A percentile compares a stretch with the other conserved stretches of the same genome.
These are phyloP conservation scores for Aquanectria penicillioides DNA, from an alignment of 2,329 filamentous ascomycete genomes.

Conservation along the genomic window DNA sequence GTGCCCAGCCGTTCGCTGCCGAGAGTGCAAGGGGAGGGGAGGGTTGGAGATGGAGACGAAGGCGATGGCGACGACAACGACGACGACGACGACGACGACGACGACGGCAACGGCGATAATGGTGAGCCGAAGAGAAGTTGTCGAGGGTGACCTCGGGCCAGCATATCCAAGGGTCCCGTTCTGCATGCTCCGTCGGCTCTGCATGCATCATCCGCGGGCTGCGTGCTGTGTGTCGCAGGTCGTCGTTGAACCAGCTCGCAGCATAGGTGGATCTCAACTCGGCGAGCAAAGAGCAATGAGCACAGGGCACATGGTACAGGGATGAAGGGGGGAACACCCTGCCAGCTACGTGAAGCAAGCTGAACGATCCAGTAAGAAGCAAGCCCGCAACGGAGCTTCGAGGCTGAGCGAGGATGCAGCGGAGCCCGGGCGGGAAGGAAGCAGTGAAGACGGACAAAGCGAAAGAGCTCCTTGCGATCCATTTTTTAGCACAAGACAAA, in stretches of 20 bases:
- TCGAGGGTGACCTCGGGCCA: too few relatives aligned
- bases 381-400: not conserved
- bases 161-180: too few relatives aligned
- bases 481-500: not conserved
- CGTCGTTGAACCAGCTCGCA: conserved; percentile 6
- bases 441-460: not conserved
- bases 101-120: too few relatives aligned
- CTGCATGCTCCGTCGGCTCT: conserved; percentile 3
- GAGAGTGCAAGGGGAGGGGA: not conserved
- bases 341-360: too few relatives aligned
- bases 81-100: too few relatives aligned
- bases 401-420: conserved; percentile 10
- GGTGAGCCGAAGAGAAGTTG: too few relatives aligned
- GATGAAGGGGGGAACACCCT: too few relatives aligned
- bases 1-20: not conserved
- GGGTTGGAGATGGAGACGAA: too few relatives aligned
- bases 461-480: not conserved
- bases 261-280: conserved; percentile 4
- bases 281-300: conserved; percentile 3
- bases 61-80: too few relatives aligned
- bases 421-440: not conserved
- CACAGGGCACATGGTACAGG: too few relatives aligned
- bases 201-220: conserved; percentile 2
- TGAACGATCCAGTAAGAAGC: conserved; percentile 13
- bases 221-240: not conserved